phyloP scores from a whole-genome alignment of 176 grass and related monocot species.

The Musa troglodytarum region DNA sequence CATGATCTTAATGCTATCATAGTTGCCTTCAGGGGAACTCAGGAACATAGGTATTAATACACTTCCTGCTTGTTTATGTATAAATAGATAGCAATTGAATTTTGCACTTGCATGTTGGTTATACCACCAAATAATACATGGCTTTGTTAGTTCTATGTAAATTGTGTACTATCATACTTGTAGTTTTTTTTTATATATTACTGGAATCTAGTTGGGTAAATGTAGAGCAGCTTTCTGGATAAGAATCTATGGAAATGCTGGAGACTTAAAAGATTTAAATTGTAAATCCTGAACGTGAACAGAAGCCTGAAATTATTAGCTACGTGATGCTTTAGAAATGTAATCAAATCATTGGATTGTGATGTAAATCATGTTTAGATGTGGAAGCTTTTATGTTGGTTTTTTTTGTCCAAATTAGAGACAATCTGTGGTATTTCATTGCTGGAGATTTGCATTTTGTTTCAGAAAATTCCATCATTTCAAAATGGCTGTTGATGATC shows the following conservation, averaged over 20 bases:
- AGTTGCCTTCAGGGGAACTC: constrained; percentile 85
- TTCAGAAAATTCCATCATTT: background rate
- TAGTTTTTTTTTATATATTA: no score
- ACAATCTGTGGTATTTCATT: background rate
- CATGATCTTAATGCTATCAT: constrained; percentile 64
- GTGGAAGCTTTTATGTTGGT: background rate
- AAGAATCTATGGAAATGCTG: no score
- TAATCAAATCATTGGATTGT: no score
- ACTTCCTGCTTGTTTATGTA: background rate
- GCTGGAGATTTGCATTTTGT: background rate
- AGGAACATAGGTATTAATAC: constrained; percentile 72
- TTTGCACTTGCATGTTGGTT: background rate
- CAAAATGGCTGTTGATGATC: background rate
- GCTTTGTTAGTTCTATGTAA: background rate
- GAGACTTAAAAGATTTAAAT: no score
- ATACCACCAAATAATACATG: background rate
- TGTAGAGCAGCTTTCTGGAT: no score
- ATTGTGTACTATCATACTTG: no score
- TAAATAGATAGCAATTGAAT: constrained; percentile 1
- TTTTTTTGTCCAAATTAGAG: background rate
- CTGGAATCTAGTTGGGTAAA: no score
- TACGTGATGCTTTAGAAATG: no score
- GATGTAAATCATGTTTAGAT: no score
- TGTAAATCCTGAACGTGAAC: no score
- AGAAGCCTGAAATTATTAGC: no score